phyloP scores from a whole-genome alignment of 306 rosid species.

The Nissolia schottii region DNA sequence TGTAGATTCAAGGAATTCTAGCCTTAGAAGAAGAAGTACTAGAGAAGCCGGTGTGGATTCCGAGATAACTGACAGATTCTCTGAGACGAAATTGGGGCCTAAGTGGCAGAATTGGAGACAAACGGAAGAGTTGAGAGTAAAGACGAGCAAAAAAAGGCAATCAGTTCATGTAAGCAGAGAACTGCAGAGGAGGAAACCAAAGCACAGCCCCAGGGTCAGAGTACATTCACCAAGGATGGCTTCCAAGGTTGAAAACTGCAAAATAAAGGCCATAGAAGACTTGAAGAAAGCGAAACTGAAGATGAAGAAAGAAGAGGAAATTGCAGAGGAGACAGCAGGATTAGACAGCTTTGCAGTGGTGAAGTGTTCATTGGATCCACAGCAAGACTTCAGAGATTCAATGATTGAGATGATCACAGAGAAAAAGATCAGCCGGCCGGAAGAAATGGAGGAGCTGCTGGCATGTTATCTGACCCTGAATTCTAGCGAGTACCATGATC shows the following conservation, averaged over 20 bases:
- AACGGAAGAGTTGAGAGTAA: constrained; percentile 46
- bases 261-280: constrained; percentile 64
- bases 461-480: constrained; percentile 88
- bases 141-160: constrained; percentile 45
- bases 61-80: background rate
- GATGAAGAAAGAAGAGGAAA: constrained; percentile 47
- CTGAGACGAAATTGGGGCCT: constrained; percentile 10
- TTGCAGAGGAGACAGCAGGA: constrained; percentile 29
- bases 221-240: constrained; percentile 63
- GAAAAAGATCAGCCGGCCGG: constrained; percentile 59
- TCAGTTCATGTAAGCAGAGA: constrained; percentile 59
- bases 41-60: constrained; percentile 31
- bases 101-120: constrained; percentile 40
- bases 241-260: constrained; percentile 67
- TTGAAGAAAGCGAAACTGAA: constrained; percentile 64
- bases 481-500: constrained; percentile 72
- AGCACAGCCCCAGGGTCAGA: constrained; percentile 43
- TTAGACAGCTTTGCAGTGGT: constrained; percentile 79
- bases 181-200: constrained; percentile 54
- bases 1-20: constrained; percentile 26
- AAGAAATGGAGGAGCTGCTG: constrained; percentile 83
- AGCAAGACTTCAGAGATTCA: constrained; percentile 83
- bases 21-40: constrained; percentile 36
- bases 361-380: constrained; percentile 72
- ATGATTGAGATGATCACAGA: constrained; percentile 92